These are phyloP conservation scores for Sarocladium brachiariae DNA, from an alignment of 2,329 filamentous ascomycete species.

Conservation along the genomic window DNA sequence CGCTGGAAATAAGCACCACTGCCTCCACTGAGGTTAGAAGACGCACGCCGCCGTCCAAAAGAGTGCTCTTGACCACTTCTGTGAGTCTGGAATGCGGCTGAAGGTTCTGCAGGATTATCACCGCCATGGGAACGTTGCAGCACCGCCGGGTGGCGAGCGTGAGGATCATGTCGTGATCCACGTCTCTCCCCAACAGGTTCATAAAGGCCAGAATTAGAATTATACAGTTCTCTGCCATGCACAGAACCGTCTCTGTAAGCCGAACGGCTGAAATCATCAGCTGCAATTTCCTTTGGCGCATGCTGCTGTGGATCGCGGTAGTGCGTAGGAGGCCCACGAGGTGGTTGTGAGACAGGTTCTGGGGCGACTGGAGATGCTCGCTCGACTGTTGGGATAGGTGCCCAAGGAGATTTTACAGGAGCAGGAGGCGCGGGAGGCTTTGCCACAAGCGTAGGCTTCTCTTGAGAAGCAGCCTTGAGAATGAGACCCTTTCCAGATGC, in stretches of 20 bases:
- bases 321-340: conserved; percentile 38
- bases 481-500: conserved; percentile 55
- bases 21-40: conserved; percentile 85
- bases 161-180: conserved; percentile 60
- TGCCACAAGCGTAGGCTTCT: conserved; percentile 66
- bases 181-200: conserved; percentile 81
- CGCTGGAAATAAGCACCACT: conserved; percentile 65
- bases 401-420: conserved; percentile 88
- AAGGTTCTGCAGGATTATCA: conserved; percentile 72
- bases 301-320: conserved; percentile 23
- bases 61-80: conserved; percentile 59
- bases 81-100: conserved; percentile 76
- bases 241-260: conserved; percentile 67
- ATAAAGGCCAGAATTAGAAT: conserved; percentile 90
- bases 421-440: conserved; percentile 62
- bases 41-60: conserved; percentile 72
- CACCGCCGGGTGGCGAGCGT: conserved; percentile 66
- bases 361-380: conserved; percentile 64
- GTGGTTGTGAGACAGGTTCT: conserved; percentile 36
- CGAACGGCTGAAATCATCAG: conserved; percentile 85
- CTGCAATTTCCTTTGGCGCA: conserved; percentile 70
- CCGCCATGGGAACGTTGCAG: conserved; percentile 65
- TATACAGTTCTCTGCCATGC: conserved; percentile 72
- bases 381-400: conserved; percentile 75
- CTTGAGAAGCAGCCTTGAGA: conserved; percentile 55